Conservation (phyloP, 2,329 filamentous ascomycete species). For the Fusarium citri region DNA sequence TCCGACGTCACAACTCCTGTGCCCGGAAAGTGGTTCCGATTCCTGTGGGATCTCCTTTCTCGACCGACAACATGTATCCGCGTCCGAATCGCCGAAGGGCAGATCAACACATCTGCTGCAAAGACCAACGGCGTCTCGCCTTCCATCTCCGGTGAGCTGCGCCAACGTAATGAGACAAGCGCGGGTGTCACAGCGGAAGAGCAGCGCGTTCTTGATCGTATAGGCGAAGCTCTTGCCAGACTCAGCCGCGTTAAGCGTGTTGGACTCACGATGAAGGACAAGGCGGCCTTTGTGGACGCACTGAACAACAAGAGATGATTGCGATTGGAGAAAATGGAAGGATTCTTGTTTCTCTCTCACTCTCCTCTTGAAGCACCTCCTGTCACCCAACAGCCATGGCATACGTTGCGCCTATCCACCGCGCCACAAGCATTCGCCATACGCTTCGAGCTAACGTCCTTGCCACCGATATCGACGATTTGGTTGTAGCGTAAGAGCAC, state of each 20-base stretch:
- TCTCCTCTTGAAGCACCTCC: no score
- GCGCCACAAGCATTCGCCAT: constrained; percentile 90
- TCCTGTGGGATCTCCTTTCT: constrained; percentile 88
- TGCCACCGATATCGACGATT: constrained; percentile 77
- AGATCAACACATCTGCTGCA: constrained; percentile 63
- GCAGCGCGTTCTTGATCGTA: constrained; percentile 76
- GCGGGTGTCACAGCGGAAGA: constrained; percentile 66
- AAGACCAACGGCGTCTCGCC: constrained; percentile 52
- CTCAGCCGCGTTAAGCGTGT: constrained; percentile 90
- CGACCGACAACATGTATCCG: constrained; percentile 89
- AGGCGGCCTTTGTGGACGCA: constrained; percentile 81
- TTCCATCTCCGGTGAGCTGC: constrained; percentile 45
- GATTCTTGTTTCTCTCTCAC: not conserved
- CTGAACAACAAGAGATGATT: constrained; percentile 60
- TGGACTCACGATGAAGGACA: constrained; percentile 84
- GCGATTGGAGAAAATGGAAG: not conserved
- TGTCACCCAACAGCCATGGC: constrained; percentile 71
- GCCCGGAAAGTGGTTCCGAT: constrained; percentile 76
- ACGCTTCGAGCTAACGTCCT: constrained; percentile 85
- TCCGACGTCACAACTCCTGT: constrained; percentile 92
- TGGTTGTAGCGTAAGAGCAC: constrained; percentile 83
- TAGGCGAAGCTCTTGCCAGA: constrained; percentile 88
- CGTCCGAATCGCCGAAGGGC: constrained; percentile 86
- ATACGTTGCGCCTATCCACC: constrained; percentile 93
- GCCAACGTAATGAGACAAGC: constrained; percentile 43